Evolutionary conservation across 352 stramenopile genomes (phyloP).

Genomic region (Blastocystis sp.): DNA sequence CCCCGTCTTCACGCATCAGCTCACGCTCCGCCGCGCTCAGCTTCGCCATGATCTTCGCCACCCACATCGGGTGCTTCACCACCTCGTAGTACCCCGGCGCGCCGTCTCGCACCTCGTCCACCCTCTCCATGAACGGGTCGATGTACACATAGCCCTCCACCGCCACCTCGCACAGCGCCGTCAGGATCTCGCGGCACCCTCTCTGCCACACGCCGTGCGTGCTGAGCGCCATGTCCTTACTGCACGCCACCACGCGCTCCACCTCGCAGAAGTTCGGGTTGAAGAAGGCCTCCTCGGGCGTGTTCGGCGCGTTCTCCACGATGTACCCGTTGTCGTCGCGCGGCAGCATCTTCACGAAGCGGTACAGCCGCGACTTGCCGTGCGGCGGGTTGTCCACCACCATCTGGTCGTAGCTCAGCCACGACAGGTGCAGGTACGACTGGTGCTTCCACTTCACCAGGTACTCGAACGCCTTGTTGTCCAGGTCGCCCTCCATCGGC

Average conservation of each 20-base stretch:
- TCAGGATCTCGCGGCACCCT: constrained; percentile 47
- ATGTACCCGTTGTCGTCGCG: constrained; percentile 54
- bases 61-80: constrained; percentile 71
- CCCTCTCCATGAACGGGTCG: constrained; percentile 71
- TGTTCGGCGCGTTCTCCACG: constrained; percentile 52
- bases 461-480: constrained; percentile 78
- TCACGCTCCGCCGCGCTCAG: constrained; percentile 3
- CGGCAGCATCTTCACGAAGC: constrained; percentile 69
- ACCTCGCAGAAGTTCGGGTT: constrained; percentile 61
- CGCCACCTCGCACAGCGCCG: constrained; percentile 25
- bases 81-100: constrained; percentile 71
- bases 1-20: neutral
- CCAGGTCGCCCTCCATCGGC: neutral
- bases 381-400: constrained; percentile 65
- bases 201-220: constrained; percentile 22
- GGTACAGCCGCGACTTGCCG: constrained; percentile 45
- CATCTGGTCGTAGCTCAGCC: constrained; percentile 73
- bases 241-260: constrained; percentile 53
- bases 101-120: constrained; percentile 71
- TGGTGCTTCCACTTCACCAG: constrained; percentile 96
- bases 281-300: constrained; percentile 46
- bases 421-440: constrained; percentile 93
- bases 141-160: constrained; percentile 14
- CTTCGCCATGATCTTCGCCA: constrained; percentile 67
- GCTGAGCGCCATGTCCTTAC: constrained; percentile 15